These are phyloP conservation scores for Saccharomyces mikatae DNA, from an alignment of 805 yeast species.

Conservation along the genomic window DNA sequence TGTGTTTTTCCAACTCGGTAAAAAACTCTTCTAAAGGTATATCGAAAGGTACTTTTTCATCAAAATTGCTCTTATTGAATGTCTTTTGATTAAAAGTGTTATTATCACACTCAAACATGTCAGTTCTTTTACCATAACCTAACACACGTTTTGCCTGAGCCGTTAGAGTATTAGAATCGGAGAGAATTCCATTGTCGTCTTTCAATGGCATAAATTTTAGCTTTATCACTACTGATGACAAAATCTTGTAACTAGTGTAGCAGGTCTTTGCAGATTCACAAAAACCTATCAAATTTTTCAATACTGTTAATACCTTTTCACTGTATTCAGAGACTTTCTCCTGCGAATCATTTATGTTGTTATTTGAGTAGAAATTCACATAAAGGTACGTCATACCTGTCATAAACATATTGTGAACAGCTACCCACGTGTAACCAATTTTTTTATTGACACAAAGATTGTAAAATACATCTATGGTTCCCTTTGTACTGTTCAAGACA, in stretches of 20 bases:
- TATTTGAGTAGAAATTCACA: slow-evolving; percentile 62
- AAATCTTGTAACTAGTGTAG: slow-evolving; percentile 59
- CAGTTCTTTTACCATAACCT: neutral
- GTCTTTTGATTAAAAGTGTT: neutral
- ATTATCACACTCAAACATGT: neutral
- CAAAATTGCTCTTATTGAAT: neutral
- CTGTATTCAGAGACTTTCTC: slow-evolving; percentile 44
- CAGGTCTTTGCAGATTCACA: slow-evolving; percentile 77
- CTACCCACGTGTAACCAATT: slow-evolving; percentile 87
- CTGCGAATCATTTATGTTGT: slow-evolving; percentile 39
- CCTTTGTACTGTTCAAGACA: slow-evolving; percentile 57
- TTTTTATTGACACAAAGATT: slow-evolving; percentile 47
- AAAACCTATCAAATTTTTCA: slow-evolving; percentile 52
- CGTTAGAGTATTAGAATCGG: slow-evolving; percentile 1
- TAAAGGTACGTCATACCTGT: slow-evolving; percentile 82
- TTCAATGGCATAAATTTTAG: slow-evolving; percentile 33
- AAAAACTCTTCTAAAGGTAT: slow-evolving; percentile 39
- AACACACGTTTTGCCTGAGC: slow-evolving; percentile 6
- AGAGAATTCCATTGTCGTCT: slow-evolving; percentile 7
- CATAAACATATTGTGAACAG: slow-evolving; percentile 80
- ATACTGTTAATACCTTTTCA: slow-evolving; percentile 45
- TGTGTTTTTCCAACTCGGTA: slow-evolving; percentile 35
- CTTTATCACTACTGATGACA: slow-evolving; percentile 63
- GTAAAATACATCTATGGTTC: slow-evolving; percentile 55
- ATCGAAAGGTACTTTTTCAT: slow-evolving; percentile 4